phyloP scores from a whole-genome alignment of 148 eudicot genomes.

The Rhododendron molle region DNA sequence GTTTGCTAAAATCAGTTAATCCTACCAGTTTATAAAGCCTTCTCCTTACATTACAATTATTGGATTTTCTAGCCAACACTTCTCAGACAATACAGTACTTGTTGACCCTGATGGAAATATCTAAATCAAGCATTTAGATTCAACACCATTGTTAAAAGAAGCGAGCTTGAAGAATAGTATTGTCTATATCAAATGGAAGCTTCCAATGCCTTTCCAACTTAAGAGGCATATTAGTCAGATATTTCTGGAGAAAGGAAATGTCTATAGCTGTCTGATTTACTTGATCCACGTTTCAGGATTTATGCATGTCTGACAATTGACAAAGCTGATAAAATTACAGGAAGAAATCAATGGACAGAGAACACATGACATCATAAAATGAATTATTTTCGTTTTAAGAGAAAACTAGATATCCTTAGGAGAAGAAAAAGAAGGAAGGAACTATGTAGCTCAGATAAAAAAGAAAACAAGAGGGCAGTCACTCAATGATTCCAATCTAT shows the following conservation, averaged over 20 bases:
- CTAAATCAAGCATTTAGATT: neutral
- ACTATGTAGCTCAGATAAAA: neutral
- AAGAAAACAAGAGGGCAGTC: neutral
- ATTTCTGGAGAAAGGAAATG: neutral
- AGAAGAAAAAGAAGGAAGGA: neutral
- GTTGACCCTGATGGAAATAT: neutral
- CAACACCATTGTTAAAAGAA: neutral
- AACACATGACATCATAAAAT: neutral
- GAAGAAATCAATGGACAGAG: neutral
- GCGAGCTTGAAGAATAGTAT: neutral
- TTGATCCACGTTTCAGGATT: neutral
- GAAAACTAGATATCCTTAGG: neutral
- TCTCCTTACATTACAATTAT: neutral
- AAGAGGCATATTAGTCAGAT: neutral
- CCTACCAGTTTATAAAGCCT: neutral
- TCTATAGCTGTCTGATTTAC: neutral
- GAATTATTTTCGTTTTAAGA: neutral
- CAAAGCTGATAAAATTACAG: neutral
- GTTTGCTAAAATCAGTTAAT: neutral
- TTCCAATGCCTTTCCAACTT: neutral
- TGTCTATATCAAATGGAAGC: neutral
- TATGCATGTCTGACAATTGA: neutral
- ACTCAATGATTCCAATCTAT: neutral
- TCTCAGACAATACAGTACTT: neutral
- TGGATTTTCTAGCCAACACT: neutral